These are phyloP conservation scores for Paecilomyces sp. DNA, from an alignment of 2,329 filamentous ascomycete species.

Conservation along the genomic window DNA sequence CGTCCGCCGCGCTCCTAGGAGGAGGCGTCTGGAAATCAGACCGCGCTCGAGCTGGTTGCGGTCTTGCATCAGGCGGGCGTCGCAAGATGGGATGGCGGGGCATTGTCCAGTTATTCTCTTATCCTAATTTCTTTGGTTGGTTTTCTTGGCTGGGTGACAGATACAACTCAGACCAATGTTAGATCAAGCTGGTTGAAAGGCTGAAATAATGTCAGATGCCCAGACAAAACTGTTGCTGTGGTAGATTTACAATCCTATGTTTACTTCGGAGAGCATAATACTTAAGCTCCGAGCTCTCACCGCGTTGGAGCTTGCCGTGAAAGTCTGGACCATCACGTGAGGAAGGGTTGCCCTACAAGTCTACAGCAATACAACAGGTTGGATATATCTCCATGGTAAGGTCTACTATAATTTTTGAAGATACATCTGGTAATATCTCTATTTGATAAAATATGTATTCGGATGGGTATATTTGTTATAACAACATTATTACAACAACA, in stretches of 20 bases:
- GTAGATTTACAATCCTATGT: not conserved
- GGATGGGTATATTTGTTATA: not conserved
- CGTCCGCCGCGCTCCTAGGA: not conserved
- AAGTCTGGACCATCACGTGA: not conserved
- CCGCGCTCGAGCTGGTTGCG: not conserved
- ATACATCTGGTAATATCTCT: no score
- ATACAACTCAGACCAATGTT: not conserved
- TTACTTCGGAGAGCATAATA: not conserved
- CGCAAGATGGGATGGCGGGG: not conserved
- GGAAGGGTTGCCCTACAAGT: not conserved
- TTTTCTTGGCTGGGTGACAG: not conserved
- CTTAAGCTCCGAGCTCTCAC: not conserved
- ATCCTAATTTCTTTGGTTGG: not conserved
- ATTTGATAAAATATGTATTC: not conserved
- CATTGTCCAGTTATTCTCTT: not conserved
- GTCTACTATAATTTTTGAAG: not conserved
- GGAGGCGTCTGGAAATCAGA: not conserved
- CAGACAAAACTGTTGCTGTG: not conserved
- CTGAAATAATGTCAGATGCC: not conserved
- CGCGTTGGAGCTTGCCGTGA: not conserved
- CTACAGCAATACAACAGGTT: not conserved
- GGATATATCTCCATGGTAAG: not conserved
- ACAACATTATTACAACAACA: no score
- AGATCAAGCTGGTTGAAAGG: no score
- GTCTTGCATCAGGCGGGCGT: not conserved